Evolutionary conservation across 2,329 filamentous ascomycete genomes (phyloP), one percentile per base, ranked within the genome.

Genomic region (Byssochlamys sp.): DNA sequence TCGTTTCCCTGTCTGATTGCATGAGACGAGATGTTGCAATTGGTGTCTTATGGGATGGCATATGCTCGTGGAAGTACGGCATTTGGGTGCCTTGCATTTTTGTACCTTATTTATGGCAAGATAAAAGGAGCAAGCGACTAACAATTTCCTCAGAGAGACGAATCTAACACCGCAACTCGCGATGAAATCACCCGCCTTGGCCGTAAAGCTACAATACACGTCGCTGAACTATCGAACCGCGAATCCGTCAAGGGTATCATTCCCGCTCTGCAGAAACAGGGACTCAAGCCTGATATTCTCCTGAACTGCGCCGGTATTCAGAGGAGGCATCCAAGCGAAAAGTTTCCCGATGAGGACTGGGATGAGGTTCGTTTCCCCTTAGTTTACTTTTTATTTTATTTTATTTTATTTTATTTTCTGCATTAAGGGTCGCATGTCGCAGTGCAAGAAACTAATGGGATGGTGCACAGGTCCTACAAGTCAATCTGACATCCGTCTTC

Each of bases 271-370:
- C 66, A 69, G 10, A 66, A 66, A 53, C 69, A 74, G 55, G 75
- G 75, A 9, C 80, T 85, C 69, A 68, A 83, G 68, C 83, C 95
- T 61, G 82, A 89, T 68, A 89, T 95, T 67, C 82, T 95, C 6
- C 77, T 95, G 65, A 95, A 91, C 76, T 92, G 89, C 75, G 91
- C 88, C 19, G 91, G 91, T 27, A 91, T 95, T 69, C 91, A 95
- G 73, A 81, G 85, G 61, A 81, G 90, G 12, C 88, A 94, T 71
- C 84, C 88, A 0, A 84, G 86, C 50, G 84, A 90, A 65, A 73
- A 81, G 59, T 95, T 95, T 69, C 89, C 89, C 0, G 83, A 88
- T 68, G 75, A 78, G 51, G 89, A 94, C 75, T 95, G 90, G 81
- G 81, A 87, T 67, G 83, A 87, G 66, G 83, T 83, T 58, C 54